Conservation (phyloP, 164 flowering plant genomes). For the Magnolia officinalis region DNA sequence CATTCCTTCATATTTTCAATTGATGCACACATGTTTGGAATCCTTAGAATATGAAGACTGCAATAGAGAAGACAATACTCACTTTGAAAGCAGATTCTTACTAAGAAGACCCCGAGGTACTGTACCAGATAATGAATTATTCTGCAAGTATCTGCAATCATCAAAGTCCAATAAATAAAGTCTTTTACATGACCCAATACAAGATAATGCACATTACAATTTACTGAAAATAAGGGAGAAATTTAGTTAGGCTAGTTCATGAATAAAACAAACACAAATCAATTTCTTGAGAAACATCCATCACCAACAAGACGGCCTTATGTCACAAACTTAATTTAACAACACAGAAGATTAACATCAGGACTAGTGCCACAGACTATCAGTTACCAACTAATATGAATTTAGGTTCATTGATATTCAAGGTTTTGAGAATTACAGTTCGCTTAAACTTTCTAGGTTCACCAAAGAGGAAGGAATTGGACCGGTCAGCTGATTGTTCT, state of each 20-base stretch:
- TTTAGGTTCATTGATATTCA: not conserved
- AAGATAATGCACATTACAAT: not conserved
- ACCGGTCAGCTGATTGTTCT: slow-evolving; percentile 83
- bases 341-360: not conserved
- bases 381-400: not conserved
- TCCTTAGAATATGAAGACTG: not conserved
- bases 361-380: slow-evolving; percentile 2
- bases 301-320: not conserved
- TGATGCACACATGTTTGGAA: not conserved
- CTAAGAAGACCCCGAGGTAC: slow-evolving; percentile 62
- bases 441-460: slow-evolving; percentile 59
- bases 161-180: slow-evolving; percentile 13
- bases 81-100: slow-evolving; percentile 54
- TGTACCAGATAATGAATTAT: slow-evolving; percentile 73
- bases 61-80: slow-evolving; percentile 34
- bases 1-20: too few species aligned
- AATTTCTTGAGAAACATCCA: not conserved
- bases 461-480: slow-evolving; percentile 68
- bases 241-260: not conserved
- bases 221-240: not conserved
- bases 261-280: not conserved
- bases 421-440: slow-evolving; percentile 54
- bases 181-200: not conserved
- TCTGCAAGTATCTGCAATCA: slow-evolving; percentile 81
- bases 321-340: too few species aligned